Percentiles rank a stretch among this genome's conserved stretches.
Evolutionary conservation across 164 flowering plant species (phyloP).

Genomic region (Berberis vulgaris): DNA sequence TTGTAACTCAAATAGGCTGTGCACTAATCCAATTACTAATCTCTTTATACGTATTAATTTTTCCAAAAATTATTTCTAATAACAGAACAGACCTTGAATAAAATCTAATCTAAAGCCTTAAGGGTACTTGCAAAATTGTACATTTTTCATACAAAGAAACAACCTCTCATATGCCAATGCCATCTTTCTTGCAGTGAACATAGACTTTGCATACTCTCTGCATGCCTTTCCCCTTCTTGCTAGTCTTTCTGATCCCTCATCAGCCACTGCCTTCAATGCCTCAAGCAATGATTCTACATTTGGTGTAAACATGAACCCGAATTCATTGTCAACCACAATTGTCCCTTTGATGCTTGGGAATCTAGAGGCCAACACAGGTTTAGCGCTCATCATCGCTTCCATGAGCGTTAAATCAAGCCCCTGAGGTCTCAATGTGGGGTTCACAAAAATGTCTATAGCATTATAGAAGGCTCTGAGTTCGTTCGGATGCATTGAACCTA

Average conservation of each 20-base stretch:
- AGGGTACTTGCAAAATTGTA: conserved; percentile 51
- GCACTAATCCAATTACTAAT: no score
- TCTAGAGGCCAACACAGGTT: conserved; percentile 76
- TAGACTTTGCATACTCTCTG: conserved; percentile 44
- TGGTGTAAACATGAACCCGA: conserved; percentile 71
- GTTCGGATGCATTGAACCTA: conserved; percentile 60
- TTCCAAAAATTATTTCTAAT: no score
- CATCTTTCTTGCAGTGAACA: conserved; percentile 80
- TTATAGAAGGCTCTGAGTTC: conserved; percentile 58
- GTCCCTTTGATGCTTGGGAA: conserved; percentile 74
- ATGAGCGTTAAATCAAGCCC: conserved; percentile 81
- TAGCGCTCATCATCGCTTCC: conserved; percentile 94
- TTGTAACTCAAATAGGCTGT: no score
- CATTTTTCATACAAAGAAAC: conserved; percentile 69
- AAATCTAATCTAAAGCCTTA: not conserved
- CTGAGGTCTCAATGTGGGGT: conserved; percentile 84
- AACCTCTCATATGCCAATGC: conserved; percentile 80
- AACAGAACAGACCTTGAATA: no score
- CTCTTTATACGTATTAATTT: no score
- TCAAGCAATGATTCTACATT: conserved; percentile 70
- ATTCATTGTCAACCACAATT: conserved; percentile 60
- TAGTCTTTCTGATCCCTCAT: conserved; percentile 50
- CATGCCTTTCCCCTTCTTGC: conserved; percentile 64
- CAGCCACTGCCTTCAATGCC: conserved; percentile 47
- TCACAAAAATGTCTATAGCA: conserved; percentile 61